These are phyloP conservation scores for Suhomyces taliae DNA, from an alignment of 1,139 yeast genomes.

Conservation along the genomic window DNA sequence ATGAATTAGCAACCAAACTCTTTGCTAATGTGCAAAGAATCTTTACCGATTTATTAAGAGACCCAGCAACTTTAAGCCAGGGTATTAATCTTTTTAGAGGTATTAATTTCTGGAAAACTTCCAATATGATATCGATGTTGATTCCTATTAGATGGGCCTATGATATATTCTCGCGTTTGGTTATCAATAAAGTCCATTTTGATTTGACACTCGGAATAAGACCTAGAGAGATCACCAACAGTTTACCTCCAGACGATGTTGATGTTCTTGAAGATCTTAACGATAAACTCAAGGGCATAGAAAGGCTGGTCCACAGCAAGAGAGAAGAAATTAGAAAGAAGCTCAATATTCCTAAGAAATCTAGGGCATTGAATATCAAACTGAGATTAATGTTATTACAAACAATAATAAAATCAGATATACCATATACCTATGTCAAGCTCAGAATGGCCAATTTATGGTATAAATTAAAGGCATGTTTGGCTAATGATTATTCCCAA, in stretches of 20 bases:
- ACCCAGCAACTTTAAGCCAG: not conserved
- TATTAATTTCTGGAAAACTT: constrained; percentile 32
- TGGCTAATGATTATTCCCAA: constrained; percentile 37
- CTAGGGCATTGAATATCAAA: not conserved
- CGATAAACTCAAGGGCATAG: constrained; percentile 7
- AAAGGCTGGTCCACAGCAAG: constrained; percentile 1
- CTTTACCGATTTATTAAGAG: not conserved
- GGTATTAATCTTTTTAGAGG: constrained; percentile 17
- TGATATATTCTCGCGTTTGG: constrained; percentile 37
- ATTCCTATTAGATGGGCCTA: constrained; percentile 41
- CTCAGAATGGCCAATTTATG: constrained; percentile 13
- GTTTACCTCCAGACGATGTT: constrained; percentile 25
- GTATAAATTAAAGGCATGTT: constrained; percentile 33
- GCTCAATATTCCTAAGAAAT: not conserved
- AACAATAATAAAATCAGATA: constrained; percentile 4
- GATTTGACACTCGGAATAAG: constrained; percentile 27
- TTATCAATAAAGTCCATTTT: constrained; percentile 49
- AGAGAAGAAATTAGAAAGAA: not conserved
- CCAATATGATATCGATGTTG: constrained; percentile 35
- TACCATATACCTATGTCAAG: constrained; percentile 8
- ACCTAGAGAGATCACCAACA: constrained; percentile 41
- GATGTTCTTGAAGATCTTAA: constrained; percentile 27
- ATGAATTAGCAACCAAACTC: constrained; percentile 26
- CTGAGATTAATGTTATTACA: constrained; percentile 1
- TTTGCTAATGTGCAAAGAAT: constrained; percentile 12